These are phyloP conservation scores for Xerophyta viscosa DNA, from an alignment of 106 monocot genomes.

Conservation along the genomic window DNA sequence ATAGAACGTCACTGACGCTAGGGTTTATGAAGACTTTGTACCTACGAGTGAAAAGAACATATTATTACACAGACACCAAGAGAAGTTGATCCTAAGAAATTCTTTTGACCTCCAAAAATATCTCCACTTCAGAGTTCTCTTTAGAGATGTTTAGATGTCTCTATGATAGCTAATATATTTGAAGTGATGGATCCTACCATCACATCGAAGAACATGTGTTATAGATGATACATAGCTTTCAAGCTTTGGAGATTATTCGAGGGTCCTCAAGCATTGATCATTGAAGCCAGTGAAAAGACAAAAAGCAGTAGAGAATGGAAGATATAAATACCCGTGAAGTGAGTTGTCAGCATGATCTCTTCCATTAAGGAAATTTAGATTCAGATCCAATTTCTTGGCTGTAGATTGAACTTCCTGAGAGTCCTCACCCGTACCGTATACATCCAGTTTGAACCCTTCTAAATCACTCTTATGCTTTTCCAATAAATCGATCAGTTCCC, in stretches of 20 bases:
- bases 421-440: slow-evolving; percentile 97
- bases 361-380: slow-evolving; percentile 85
- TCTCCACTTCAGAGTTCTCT: too few relatives aligned
- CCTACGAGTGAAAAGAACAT: slow-evolving; percentile 26
- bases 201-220: too few relatives aligned
- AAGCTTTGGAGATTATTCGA: too few relatives aligned
- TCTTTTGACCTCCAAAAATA: too few relatives aligned
- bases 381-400: slow-evolving; percentile 71
- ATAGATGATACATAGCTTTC: not conserved
- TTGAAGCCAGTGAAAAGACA: too few relatives aligned
- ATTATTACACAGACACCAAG: too few relatives aligned
- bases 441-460: slow-evolving; percentile 69
- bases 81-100: too few relatives aligned
- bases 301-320: not conserved
- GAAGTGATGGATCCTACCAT: too few relatives aligned
- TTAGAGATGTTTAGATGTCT: too few relatives aligned
- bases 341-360: slow-evolving; percentile 97
- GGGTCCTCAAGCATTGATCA: too few relatives aligned
- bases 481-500: slow-evolving; percentile 78
- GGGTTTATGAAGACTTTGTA: slow-evolving; percentile 98
- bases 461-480: slow-evolving; percentile 76
- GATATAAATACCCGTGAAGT: slow-evolving; percentile 56
- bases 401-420: slow-evolving; percentile 78
- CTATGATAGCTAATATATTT: too few relatives aligned
- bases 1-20: slow-evolving; percentile 91